Evolutionary conservation across 352 stramenopile species (phyloP).

Genomic region (Phytophthora melonis): DNA sequence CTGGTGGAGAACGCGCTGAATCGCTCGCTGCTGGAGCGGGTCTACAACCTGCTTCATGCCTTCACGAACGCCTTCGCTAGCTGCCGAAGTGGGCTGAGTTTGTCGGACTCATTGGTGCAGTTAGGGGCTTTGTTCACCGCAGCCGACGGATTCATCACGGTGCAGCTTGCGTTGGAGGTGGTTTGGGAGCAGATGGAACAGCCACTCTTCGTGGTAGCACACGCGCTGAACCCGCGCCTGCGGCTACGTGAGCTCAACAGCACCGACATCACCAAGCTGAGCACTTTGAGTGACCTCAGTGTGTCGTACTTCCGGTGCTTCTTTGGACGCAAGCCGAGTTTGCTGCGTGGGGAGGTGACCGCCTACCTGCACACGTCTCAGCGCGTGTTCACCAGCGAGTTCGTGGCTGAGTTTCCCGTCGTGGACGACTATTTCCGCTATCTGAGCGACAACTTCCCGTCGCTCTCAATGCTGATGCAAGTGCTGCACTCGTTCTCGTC

Average conservation of each 20-base stretch:
- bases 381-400: constrained; percentile 51
- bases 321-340: constrained; percentile 53
- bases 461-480: constrained; percentile 75
- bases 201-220: constrained; percentile 69
- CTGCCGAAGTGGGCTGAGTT: constrained; percentile 28
- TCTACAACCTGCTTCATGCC: constrained; percentile 51
- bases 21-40: constrained; percentile 47
- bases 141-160: constrained; percentile 52
- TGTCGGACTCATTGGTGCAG: constrained; percentile 59
- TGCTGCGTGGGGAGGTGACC: constrained; percentile 68
- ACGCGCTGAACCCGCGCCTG: constrained; percentile 67
- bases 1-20: constrained; percentile 51
- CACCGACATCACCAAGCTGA: constrained; percentile 65
- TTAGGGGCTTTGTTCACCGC: constrained; percentile 54
- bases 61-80: constrained; percentile 44
- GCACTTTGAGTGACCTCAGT: constrained; percentile 64
- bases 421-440: constrained; percentile 78
- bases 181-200: constrained; percentile 69
- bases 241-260: constrained; percentile 48
- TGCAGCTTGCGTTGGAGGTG: constrained; percentile 63
- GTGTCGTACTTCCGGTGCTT: constrained; percentile 67
- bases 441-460: constrained; percentile 65
- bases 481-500: constrained; percentile 62
- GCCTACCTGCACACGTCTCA: constrained; percentile 74
- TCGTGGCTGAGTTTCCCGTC: constrained; percentile 66